Evolutionary conservation across 225 moss, liverwort and hornwort species (phyloP).

Genomic region (Pseudisothecium myosuroides): DNA sequence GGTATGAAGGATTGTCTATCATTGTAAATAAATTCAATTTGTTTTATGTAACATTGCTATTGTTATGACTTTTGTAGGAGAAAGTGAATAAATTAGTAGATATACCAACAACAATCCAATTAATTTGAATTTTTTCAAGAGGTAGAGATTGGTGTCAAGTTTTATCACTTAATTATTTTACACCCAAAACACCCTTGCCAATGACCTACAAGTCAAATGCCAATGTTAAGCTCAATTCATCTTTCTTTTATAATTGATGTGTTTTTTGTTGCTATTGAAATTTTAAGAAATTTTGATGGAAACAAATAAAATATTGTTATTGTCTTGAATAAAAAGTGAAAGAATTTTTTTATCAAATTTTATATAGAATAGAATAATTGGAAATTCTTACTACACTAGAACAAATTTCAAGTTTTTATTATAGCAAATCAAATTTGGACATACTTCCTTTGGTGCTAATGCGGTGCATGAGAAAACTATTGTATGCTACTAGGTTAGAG

Average conservation of each 20-base stretch:
- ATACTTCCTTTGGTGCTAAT: too few relatives aligned
- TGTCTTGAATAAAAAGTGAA: too few relatives aligned
- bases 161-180: neutral
- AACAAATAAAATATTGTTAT: neutral
- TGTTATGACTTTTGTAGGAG: neutral
- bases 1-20: neutral
- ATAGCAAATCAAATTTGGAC: too few relatives aligned
- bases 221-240: fast-evolving
- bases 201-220: neutral
- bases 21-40: neutral
- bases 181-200: neutral
- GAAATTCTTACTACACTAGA: too few relatives aligned
- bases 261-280: neutral
- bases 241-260: neutral
- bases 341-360: too few relatives aligned
- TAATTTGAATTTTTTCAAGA: neutral
- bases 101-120: neutral
- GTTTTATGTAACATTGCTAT: neutral
- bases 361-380: too few relatives aligned
- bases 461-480: too few relatives aligned
- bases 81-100: neutral
- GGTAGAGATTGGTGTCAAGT: neutral
- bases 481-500: too few relatives aligned
- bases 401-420: too few relatives aligned
- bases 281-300: neutral